Conservation (phyloP, 805 yeast genomes). For the Myxozyma monticola region DNA sequence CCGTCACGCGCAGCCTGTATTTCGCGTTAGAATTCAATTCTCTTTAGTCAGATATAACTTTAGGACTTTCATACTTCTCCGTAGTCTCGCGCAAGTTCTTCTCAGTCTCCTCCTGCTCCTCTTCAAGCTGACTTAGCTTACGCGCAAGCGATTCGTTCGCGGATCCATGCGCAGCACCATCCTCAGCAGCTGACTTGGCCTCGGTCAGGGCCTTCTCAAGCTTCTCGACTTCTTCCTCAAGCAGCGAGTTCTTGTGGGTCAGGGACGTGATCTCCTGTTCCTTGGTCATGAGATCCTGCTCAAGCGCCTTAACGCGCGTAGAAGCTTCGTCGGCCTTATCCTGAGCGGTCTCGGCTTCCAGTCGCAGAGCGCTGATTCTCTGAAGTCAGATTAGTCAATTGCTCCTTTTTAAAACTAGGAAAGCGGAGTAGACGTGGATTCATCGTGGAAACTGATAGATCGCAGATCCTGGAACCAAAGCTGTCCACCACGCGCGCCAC, state of each 20-base stretch:
- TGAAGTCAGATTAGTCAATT: conserved; percentile 33
- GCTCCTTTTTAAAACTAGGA: too few relatives aligned
- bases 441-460: too few relatives aligned
- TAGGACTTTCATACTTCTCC: conserved; percentile 62
- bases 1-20: conserved; percentile 76
- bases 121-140: conserved; percentile 85
- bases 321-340: conserved; percentile 89
- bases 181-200: conserved; percentile 84
- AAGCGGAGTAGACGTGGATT: too few relatives aligned
- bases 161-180: conserved; percentile 81
- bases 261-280: conserved; percentile 93
- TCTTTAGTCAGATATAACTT: too few relatives aligned
- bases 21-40: too few relatives aligned
- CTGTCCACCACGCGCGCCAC: too few relatives aligned
- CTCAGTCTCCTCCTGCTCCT: conserved; percentile 87
- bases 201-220: conserved; percentile 72
- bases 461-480: too few relatives aligned
- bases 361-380: conserved; percentile 86
- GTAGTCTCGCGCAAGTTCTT: conserved; percentile 89
- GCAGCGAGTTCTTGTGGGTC: conserved; percentile 84
- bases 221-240: conserved; percentile 77
- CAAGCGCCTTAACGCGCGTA: conserved; percentile 79
- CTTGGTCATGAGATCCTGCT: conserved; percentile 87
- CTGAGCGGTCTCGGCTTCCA: conserved; percentile 97
- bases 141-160: conserved; percentile 88